Percentiles rank a stretch among this genome's conserved stretches.
These are phyloP conservation scores for Mycena olivaceomarginata DNA, from an alignment of 768 basidiomycete genomes.

Conservation along the genomic window DNA sequence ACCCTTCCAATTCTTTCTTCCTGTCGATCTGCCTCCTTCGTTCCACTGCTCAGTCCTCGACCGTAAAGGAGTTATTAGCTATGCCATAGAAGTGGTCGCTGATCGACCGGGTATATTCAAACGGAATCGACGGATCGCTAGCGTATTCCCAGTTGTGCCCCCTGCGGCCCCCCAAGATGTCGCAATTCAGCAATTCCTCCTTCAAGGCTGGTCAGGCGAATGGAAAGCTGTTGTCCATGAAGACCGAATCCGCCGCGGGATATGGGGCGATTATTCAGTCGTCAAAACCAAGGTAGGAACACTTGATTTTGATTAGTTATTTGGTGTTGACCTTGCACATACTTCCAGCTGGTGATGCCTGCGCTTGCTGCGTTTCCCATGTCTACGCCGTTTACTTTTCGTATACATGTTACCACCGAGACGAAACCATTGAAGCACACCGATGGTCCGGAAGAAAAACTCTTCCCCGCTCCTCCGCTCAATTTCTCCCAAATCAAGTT, in stretches of 20 bases:
- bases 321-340: not conserved
- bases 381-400: slow-evolving; percentile 28
- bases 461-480: slow-evolving; percentile 29
- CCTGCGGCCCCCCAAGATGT: slow-evolving; percentile 19
- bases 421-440: slow-evolving; percentile 30
- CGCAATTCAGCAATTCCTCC: not conserved
- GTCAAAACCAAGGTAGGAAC: slow-evolving; percentile 27
- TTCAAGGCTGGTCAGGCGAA: slow-evolving; percentile 26
- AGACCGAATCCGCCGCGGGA: slow-evolving; percentile 23
- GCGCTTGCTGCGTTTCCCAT: slow-evolving; percentile 31
- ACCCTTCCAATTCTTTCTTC: slow-evolving; percentile 31
- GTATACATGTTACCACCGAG: slow-evolving; percentile 24
- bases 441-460: slow-evolving; percentile 15
- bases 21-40: slow-evolving; percentile 24
- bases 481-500: slow-evolving; percentile 23
- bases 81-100: slow-evolving; percentile 28
- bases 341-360: slow-evolving; percentile 24
- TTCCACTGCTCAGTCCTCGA: slow-evolving; percentile 23
- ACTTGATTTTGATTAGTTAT: not conserved
- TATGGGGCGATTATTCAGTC: slow-evolving; percentile 31
- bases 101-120: slow-evolving; percentile 33
- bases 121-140: slow-evolving; percentile 23
- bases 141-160: slow-evolving; percentile 24
- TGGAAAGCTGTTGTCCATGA: slow-evolving; percentile 30
- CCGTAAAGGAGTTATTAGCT: slow-evolving; percentile 29